Evolutionary conservation across 2,329 filamentous ascomycete species (phyloP), one percentile per base, ranked within the genome.

Genomic region (Aspergillus texensis): DNA sequence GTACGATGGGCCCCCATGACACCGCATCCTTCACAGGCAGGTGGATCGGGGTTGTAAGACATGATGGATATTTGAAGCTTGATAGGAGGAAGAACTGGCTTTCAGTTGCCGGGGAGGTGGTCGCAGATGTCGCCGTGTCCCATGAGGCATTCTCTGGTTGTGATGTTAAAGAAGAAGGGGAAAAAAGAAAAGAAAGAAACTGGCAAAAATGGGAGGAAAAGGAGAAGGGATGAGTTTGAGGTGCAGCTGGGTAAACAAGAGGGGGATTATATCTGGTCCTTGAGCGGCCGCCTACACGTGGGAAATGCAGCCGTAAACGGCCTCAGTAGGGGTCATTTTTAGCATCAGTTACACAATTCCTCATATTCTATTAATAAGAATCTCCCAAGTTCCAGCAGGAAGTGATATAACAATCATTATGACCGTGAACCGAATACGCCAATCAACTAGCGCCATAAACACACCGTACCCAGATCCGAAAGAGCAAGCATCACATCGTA

Each of bases 401-500:
- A 21, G 28, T 21, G 14, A 26, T 55, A 26, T 36, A 55, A 36
- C 12, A 36, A 26, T n/a, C 11, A 55, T 55, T 19, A 24, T 10
- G 16, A 55, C 10, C 12, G 16, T 55, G 1, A 52, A 39, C 52
- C 52, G 24, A 16, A 55, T 24, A 26, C 52, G 36, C 52, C 52
- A n/a, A 36, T 39, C 26, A 19, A 39, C 52, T 39, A 52, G 52
- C 52, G 32, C 52, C 52, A 28, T 39, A 24, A 55, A 24, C 21
- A 26, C 14, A 36, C n/a, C 30, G 12, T 16, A 36, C 52, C n/a
- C 19, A 41, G 3, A 50, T 4, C 28, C 30, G 19, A 57, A 53
- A 60, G 39, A 56, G 56, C 36, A 58, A 39, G 32, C n/a, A 30
- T 59, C 53, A 60, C 24, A 30, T 58, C 46, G 48, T 58, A 57